phyloP scores from a whole-genome alignment of 768 basidiomycete genomes.

The Multifurca ochricompacta region DNA sequence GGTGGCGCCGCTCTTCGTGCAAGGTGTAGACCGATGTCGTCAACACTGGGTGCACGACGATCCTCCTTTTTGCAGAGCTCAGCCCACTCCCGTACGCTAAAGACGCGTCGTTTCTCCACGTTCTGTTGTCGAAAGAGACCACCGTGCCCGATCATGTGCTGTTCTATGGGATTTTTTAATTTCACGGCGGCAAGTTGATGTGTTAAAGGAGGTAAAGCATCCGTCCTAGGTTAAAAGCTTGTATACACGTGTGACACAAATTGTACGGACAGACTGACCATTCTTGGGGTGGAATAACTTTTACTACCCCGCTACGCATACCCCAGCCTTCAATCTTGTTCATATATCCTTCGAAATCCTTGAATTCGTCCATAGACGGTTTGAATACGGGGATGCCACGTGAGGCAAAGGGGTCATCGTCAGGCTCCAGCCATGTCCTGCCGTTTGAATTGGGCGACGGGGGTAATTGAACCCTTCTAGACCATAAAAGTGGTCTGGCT shows the following conservation, averaged over 20 bases:
- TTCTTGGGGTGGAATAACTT: slow-evolving; percentile 91
- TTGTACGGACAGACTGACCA: slow-evolving; percentile 49
- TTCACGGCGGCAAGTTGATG: slow-evolving; percentile 67
- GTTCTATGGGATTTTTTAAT: slow-evolving; percentile 87
- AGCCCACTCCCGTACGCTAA: slow-evolving; percentile 85
- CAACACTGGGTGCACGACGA: slow-evolving; percentile 62
- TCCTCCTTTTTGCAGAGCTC: slow-evolving; percentile 69
- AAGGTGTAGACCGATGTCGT: slow-evolving; percentile 52
- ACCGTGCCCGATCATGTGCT: slow-evolving; percentile 79
- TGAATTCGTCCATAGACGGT: slow-evolving; percentile 86
- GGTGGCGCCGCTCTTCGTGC: slow-evolving; percentile 30
- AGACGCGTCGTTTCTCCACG: slow-evolving; percentile 74
- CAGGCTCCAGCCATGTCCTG: slow-evolving; percentile 63
- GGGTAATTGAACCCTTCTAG: slow-evolving; percentile 38
- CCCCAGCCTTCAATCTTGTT: slow-evolving; percentile 87
- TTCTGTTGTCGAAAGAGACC: slow-evolving; percentile 90
- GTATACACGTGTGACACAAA: slow-evolving; percentile 20
- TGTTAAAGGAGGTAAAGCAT: slow-evolving; percentile 61
- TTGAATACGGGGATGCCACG: slow-evolving; percentile 96
- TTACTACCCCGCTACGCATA: slow-evolving; percentile 83
- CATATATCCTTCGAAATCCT: slow-evolving; percentile 89
- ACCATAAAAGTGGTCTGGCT: slow-evolving; percentile 82
- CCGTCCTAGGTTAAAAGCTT: slow-evolving; percentile 42
- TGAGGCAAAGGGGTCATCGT: slow-evolving; percentile 70
- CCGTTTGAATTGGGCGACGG: slow-evolving; percentile 60